These are phyloP conservation scores for Canavalia gladiata DNA, from an alignment of 306 rosid genomes.

Conservation along the genomic window DNA sequence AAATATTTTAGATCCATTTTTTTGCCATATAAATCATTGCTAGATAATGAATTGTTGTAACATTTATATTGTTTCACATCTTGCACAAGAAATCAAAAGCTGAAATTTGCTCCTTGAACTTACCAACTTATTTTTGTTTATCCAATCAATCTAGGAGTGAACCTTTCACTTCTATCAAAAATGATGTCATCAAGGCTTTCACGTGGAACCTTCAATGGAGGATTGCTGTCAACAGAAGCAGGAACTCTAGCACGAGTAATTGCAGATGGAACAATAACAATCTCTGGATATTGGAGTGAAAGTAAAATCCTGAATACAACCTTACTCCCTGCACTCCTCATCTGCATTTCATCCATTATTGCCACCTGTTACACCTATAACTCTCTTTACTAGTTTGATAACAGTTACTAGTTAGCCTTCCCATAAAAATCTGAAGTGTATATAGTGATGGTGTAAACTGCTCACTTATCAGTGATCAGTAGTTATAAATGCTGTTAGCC, in stretches of 20 bases:
- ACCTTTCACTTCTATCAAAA: slow-evolving; percentile 83
- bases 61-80: slow-evolving; percentile 1
- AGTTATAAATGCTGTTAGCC: slow-evolving; percentile 12
- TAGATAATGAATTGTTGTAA: not conserved
- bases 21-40: not conserved
- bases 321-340: slow-evolving; percentile 69
- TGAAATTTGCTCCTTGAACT: slow-evolving; percentile 18
- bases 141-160: slow-evolving; percentile 70
- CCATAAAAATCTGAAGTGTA: slow-evolving; percentile 25
- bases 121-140: slow-evolving; percentile 20
- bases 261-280: slow-evolving; percentile 87
- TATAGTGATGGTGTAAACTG: slow-evolving; percentile 38
- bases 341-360: slow-evolving; percentile 74
- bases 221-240: slow-evolving; percentile 85
- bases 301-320: slow-evolving; percentile 75
- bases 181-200: slow-evolving; percentile 91
- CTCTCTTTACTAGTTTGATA: slow-evolving; percentile 72
- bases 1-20: slow-evolving; percentile 21
- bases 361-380: slow-evolving; percentile 84
- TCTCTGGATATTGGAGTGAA: slow-evolving; percentile 70
- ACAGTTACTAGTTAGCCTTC: not conserved
- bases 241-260: slow-evolving; percentile 92
- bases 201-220: slow-evolving; percentile 84
- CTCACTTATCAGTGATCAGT: slow-evolving; percentile 33
- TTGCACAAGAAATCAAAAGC: not conserved